phyloP scores from a whole-genome alignment of 139 green algal genomes.

The Prasinococcaceae sp. region DNA sequence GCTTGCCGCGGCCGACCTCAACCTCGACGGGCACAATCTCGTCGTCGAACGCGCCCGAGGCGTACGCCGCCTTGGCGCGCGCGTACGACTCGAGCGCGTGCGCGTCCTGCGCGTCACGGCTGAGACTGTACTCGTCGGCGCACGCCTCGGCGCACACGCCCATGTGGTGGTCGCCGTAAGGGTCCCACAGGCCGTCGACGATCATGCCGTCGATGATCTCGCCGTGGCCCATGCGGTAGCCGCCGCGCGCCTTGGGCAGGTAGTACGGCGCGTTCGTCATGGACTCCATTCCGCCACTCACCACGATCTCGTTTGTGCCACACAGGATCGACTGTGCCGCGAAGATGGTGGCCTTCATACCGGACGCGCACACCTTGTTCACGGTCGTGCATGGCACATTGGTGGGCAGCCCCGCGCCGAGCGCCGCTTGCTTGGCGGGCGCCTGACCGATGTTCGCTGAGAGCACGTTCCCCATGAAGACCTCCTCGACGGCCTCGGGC shows the following conservation, averaged over 20 bases:
- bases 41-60: slow-evolving; percentile 23
- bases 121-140: slow-evolving; percentile 43
- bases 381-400: slow-evolving; percentile 55
- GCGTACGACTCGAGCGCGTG: slow-evolving; percentile 45
- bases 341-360: slow-evolving; percentile 77
- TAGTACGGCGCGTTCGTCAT: slow-evolving; percentile 85
- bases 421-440: slow-evolving; percentile 61
- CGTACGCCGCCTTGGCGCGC: slow-evolving; percentile 30
- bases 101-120: slow-evolving; percentile 37
- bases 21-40: slow-evolving; percentile 48
- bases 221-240: slow-evolving; percentile 42
- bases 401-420: slow-evolving; percentile 52
- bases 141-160: slow-evolving; percentile 60
- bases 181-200: slow-evolving; percentile 61
- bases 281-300: slow-evolving; percentile 83
- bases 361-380: slow-evolving; percentile 82
- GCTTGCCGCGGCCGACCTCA: slow-evolving; percentile 17
- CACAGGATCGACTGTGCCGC: slow-evolving; percentile 53
- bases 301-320: slow-evolving; percentile 42
- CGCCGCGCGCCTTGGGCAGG: slow-evolving; percentile 32
- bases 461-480: slow-evolving; percentile 78
- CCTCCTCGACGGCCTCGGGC: slow-evolving; percentile 43
- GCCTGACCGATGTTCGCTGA: slow-evolving; percentile 64
- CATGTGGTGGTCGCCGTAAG: slow-evolving; percentile 67
- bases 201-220: slow-evolving; percentile 31